phyloP scores from a whole-genome alignment of 345 rosid species.

The Eucalyptus cladocalyx region DNA sequence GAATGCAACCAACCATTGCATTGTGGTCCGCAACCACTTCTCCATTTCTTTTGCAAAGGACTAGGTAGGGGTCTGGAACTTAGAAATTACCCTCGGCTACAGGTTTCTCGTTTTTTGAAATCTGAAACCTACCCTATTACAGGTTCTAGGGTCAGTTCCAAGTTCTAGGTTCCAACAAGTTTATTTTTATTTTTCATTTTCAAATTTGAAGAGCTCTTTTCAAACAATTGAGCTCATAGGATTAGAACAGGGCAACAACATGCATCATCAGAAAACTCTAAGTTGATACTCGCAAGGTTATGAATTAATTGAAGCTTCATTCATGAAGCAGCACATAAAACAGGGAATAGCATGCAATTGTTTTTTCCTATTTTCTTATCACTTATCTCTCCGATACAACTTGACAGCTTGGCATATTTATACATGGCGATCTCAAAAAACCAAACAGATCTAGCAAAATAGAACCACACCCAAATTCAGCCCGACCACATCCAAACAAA shows the following conservation, averaged over 20 bases:
- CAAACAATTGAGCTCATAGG: not conserved
- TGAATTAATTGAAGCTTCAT: not conserved
- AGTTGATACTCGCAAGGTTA: not conserved
- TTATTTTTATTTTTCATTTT: no score
- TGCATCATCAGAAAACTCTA: not conserved
- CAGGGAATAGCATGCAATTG: not conserved
- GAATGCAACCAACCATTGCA: no score
- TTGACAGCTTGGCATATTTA: not conserved
- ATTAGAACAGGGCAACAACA: not conserved
- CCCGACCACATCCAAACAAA: not conserved
- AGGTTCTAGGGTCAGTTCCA: not conserved
- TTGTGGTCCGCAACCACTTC: no score
- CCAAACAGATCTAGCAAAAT: not conserved
- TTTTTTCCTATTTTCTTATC: not conserved
- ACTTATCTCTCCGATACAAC: not conserved
- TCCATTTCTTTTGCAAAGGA: no score
- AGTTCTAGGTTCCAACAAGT: not conserved
- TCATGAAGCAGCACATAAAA: not conserved
- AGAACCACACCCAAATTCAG: not conserved
- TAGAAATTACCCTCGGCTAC: no score
- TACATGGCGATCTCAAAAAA: not conserved
- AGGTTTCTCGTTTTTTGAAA: no score
- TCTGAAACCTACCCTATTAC: conserved; percentile 11
- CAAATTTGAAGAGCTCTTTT: no score
- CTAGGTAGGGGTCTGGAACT: no score